Conservation (phyloP, 2,329 filamentous ascomycete genomes). For the Amauroascus niger region DNA sequence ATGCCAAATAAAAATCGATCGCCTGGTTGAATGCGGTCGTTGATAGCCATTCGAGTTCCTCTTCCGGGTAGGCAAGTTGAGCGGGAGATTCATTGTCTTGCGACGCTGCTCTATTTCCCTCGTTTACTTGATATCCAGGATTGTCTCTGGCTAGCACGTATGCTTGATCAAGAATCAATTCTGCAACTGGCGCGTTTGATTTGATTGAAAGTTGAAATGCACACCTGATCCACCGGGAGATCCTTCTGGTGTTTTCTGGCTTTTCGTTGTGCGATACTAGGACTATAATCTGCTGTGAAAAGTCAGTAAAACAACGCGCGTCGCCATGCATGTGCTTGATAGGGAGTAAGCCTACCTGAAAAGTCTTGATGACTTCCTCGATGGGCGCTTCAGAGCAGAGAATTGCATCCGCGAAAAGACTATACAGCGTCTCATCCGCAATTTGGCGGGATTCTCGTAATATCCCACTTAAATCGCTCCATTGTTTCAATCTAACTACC, state of each 20-base stretch:
- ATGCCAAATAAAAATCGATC: constrained; percentile 42
- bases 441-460: constrained; percentile 38
- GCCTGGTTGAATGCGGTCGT: constrained; percentile 47
- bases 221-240: constrained; percentile 70
- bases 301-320: constrained; percentile 32
- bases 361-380: constrained; percentile 15
- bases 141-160: constrained; percentile 21
- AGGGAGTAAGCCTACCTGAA: constrained; percentile 36
- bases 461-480: constrained; percentile 55
- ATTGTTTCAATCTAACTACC: constrained; percentile 55
- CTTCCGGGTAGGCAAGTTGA: constrained; percentile 42
- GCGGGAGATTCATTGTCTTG: constrained; percentile 14
- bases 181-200: constrained; percentile 25
- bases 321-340: constrained; percentile 25
- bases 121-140: constrained; percentile 4
- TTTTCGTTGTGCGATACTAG: constrained; percentile 44
- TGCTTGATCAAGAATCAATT: constrained; percentile 29
- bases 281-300: constrained; percentile 55
- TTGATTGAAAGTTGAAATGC: constrained; percentile 60
- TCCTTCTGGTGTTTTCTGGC: constrained; percentile 49
- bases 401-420: constrained; percentile 58
- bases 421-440: constrained; percentile 41
- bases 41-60: constrained; percentile 51
- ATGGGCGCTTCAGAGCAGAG: constrained; percentile 45
- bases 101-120: constrained; percentile 16